A percentile compares a stretch with the other conserved stretches of the same genome.
Evolutionary conservation across 345 rosid genomes (phyloP).

Genomic region (Brassica cretica): DNA sequence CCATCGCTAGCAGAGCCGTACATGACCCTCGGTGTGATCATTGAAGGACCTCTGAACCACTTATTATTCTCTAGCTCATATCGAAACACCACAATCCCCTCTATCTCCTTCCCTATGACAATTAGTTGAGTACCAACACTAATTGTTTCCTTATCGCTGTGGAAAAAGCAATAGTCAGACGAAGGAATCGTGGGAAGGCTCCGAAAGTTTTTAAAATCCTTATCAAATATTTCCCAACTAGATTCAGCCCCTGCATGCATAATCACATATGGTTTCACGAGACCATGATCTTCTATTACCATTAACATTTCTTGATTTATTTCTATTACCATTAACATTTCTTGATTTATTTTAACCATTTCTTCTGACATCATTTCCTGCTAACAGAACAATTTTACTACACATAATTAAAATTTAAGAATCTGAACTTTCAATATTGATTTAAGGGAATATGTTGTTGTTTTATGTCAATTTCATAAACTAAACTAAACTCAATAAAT

Average conservation of each 20-base stretch:
- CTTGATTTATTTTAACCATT: neutral
- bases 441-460: neutral
- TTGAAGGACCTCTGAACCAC: conserved; percentile 53
- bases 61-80: conserved; percentile 56
- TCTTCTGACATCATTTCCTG: neutral
- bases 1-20: conserved; percentile 68
- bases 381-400: neutral
- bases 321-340: neutral
- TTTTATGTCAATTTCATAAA: neutral
- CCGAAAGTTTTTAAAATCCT: conserved; percentile 42
- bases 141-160: too few species aligned
- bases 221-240: conserved; percentile 39
- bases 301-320: neutral
- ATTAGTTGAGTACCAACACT: too few species aligned
- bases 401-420: neutral
- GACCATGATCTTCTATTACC: neutral
- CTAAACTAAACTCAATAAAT: neutral
- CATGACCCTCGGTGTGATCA: conserved; percentile 39
- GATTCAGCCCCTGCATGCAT: conserved; percentile 54
- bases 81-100: conserved; percentile 45
- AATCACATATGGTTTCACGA: neutral
- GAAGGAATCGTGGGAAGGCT: conserved; percentile 45
- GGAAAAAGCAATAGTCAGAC: too few species aligned
- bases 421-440: neutral
- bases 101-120: too few species aligned